Conservation (phyloP, 176 grass and related monocot species). For the Pontederia paniculata region DNA sequence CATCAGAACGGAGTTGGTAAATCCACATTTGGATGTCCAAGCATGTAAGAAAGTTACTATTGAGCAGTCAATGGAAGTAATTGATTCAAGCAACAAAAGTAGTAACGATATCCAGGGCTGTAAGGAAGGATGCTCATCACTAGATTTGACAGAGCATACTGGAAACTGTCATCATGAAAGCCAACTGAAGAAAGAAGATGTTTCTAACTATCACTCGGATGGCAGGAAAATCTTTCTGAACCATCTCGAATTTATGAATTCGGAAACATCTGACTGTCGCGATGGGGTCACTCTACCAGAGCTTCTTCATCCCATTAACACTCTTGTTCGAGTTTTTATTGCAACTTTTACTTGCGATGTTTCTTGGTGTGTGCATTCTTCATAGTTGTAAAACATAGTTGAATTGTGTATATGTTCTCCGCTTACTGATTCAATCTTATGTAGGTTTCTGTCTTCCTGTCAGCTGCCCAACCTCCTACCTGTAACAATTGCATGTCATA, state of each 20-base stretch:
- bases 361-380: conserved; percentile 44
- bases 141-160: background rate
- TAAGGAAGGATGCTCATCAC: background rate
- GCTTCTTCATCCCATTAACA: conserved; percentile 55
- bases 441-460: conserved; percentile 68
- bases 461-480: conserved; percentile 53
- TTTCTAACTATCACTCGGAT: conserved; percentile 37
- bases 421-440: background rate
- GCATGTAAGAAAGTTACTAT: background rate
- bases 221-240: conserved; percentile 84
- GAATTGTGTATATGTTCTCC: background rate
- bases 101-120: background rate
- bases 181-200: background rate
- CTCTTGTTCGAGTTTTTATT: conserved; percentile 53
- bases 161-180: conserved; percentile 7
- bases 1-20: background rate
- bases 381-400: background rate
- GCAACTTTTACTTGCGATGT: conserved; percentile 83
- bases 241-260: conserved; percentile 22
- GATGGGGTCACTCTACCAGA: conserved; percentile 54
- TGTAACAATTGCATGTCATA: conserved; percentile 64
- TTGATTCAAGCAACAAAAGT: background rate
- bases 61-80: background rate
- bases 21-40: background rate
- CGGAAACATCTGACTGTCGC: conserved; percentile 11